Evolutionary conservation across 176 grass and related monocot species (phyloP), one percentile per base, ranked within the genome.

Genomic region (Rhynchospora pubera): DNA sequence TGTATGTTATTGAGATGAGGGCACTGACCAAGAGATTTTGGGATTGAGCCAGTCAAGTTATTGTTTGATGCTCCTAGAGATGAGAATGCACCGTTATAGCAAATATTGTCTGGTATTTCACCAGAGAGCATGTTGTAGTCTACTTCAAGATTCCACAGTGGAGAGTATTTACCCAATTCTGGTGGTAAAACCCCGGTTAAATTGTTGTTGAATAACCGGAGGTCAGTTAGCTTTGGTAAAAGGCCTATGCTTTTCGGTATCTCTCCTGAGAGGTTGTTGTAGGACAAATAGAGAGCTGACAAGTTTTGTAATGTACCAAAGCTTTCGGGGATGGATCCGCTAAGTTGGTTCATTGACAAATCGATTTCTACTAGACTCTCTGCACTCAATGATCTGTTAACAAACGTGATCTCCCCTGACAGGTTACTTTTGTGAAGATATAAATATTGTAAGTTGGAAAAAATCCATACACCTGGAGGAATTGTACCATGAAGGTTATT

Each of bases 241-340:
- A 15, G 62, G 23, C 85, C 87, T 45, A 98, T 91, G 89, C 87
- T 87, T 4, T 28, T 42, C 6, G 95, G 90, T 82, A 98, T 93
- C n/a, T 98, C 82, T 23, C 95, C 92, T 21, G 88, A 87, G 50
- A 98, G 84, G 11, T 60, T 86, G 81, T 93, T 94, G 12, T 3
- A 0, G 69, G 18, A 88, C 74, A 98, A 18, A 22, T 0, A 0
- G 19, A 93, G 34, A 0, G 0, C 0, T 0, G n/a, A 28, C 46
- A 98, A 89, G 0, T 90, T 94, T 18, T 16, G 1, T 13, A 94
- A 65, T 26, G 28, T 65, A 1, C 90, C 89, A 21, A 98, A 98
- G 3, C 42, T 80, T 44, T 89, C 58, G 1, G 95, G 95, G 68
- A 94, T 89, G n/a, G 64, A 12, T 12, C 95, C 92, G 8, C 11